Evolutionary conservation across 192 early-diverging fungal species (phyloP).

Genomic region (Gonapodya prolifera): DNA sequence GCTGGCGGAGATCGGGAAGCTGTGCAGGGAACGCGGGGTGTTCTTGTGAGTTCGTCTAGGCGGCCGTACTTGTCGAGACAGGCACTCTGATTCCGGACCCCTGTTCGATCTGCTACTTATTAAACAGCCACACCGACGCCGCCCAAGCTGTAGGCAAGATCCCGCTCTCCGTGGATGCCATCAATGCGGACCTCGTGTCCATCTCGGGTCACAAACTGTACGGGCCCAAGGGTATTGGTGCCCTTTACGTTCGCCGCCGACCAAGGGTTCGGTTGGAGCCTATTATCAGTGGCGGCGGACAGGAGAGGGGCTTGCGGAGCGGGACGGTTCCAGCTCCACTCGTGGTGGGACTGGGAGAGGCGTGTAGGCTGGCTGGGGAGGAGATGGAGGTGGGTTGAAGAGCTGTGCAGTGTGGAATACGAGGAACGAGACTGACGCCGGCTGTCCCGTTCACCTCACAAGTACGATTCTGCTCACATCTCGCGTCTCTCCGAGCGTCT

Average conservation of each 20-base stretch:
- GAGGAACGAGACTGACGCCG: too few relatives aligned
- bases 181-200: slow-evolving; percentile 92
- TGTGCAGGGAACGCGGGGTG: slow-evolving; percentile 76
- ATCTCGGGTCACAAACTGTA: slow-evolving; percentile 97
- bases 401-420: too few relatives aligned
- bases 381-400: slow-evolving; percentile 76
- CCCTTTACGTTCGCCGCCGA: slow-evolving; percentile 80
- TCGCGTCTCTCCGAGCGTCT: slow-evolving; percentile 59
- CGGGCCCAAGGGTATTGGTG: slow-evolving; percentile 95
- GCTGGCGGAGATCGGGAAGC: slow-evolving; percentile 71
- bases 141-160: slow-evolving; percentile 96
- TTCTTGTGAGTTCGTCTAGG: slow-evolving; percentile 64
- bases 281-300: slow-evolving; percentile 84
- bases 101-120: too few relatives aligned
- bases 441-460: too few relatives aligned
- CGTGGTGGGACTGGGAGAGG: slow-evolving; percentile 83
- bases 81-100: too few relatives aligned
- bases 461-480: slow-evolving; percentile 71
- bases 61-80: too few relatives aligned
- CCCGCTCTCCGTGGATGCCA: slow-evolving; percentile 75
- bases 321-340: slow-evolving; percentile 89
- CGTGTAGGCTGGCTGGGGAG: slow-evolving; percentile 58
- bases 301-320: slow-evolving; percentile 85
- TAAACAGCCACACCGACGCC: slow-evolving; percentile 64
- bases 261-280: slow-evolving; percentile 89